Conservation (phyloP, 257 asterid species). For the Solanum sparsipilum region DNA sequence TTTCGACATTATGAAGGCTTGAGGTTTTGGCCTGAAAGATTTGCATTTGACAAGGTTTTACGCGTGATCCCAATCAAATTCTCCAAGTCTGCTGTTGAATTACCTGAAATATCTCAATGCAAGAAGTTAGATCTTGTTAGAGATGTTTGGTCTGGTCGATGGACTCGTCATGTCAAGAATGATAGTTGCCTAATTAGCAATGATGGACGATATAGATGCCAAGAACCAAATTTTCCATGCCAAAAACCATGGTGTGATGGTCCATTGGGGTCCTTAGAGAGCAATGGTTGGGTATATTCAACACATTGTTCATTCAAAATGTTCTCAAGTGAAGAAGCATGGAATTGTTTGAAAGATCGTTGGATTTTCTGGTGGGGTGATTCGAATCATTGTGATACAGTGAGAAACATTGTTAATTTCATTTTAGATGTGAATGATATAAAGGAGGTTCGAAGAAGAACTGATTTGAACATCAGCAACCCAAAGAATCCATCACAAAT, state of each 20-base stretch:
- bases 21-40: slow-evolving; percentile 51
- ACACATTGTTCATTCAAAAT: slow-evolving; percentile 86
- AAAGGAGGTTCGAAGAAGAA: slow-evolving; percentile 44
- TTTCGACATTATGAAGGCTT: slow-evolving; percentile 61
- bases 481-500: slow-evolving; percentile 52
- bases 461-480: slow-evolving; percentile 64
- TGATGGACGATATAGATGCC: slow-evolving; percentile 79
- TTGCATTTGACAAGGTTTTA: slow-evolving; percentile 45
- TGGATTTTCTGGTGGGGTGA: slow-evolving; percentile 99
- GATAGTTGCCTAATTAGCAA: slow-evolving; percentile 46
- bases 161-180: slow-evolving; percentile 78
- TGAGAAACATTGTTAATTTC: slow-evolving; percentile 65
- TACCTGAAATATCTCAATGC: slow-evolving; percentile 46
- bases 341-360: slow-evolving; percentile 51
- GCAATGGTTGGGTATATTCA: slow-evolving; percentile 92
- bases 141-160: slow-evolving; percentile 81
- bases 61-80: slow-evolving; percentile 49
- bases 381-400: slow-evolving; percentile 83
- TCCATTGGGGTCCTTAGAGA: slow-evolving; percentile 56
- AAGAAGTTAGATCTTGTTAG: slow-evolving; percentile 31
- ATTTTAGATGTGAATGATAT: slow-evolving; percentile 39
- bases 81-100: slow-evolving; percentile 17
- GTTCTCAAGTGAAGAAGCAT: slow-evolving; percentile 35
- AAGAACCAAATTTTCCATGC: slow-evolving; percentile 48
- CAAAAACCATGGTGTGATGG: slow-evolving; percentile 77